Conservation (phyloP, 2,329 filamentous ascomycete species). For the Delphinella strobiligena region DNA sequence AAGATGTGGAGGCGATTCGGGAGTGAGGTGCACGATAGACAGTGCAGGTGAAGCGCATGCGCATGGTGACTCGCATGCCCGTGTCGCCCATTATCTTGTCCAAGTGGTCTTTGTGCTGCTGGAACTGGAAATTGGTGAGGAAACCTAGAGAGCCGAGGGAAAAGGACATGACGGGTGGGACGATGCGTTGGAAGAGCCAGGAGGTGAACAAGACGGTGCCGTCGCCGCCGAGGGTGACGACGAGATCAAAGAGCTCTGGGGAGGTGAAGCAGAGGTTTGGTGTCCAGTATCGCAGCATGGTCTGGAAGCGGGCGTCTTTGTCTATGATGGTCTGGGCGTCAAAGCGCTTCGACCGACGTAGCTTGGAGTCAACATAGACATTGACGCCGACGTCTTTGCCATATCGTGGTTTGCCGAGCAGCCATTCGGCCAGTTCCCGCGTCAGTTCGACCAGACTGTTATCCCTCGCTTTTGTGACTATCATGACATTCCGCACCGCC, state of each 20-base stretch:
- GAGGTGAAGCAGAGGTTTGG: slow-evolving; percentile 89
- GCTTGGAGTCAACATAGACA: slow-evolving; percentile 95
- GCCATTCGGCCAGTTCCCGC: slow-evolving; percentile 74
- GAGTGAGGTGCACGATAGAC: slow-evolving; percentile 56
- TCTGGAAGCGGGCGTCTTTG: slow-evolving; percentile 62
- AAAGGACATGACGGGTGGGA: slow-evolving; percentile 75
- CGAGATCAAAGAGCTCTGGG: slow-evolving; percentile 91
- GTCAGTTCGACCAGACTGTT: slow-evolving; percentile 86
- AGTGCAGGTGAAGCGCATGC: slow-evolving; percentile 98
- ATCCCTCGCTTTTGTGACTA: slow-evolving; percentile 94
- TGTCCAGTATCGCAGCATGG: slow-evolving; percentile 91
- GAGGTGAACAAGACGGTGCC: slow-evolving; percentile 81
- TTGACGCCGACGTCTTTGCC: slow-evolving; percentile 83
- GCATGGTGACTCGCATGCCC: slow-evolving; percentile 93
- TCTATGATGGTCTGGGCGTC: slow-evolving; percentile 60
- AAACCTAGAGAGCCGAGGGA: slow-evolving; percentile 79
- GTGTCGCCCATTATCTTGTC: slow-evolving; percentile 84
- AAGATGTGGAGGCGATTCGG: slow-evolving; percentile 20
- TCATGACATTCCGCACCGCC: slow-evolving; percentile 91
- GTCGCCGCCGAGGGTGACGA: slow-evolving; percentile 76
- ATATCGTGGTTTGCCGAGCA: slow-evolving; percentile 80
- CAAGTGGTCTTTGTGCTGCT: slow-evolving; percentile 75
- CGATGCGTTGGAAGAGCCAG: slow-evolving; percentile 84
- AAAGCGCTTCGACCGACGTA: slow-evolving; percentile 80
- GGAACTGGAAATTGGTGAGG: slow-evolving; percentile 77